phyloP scores from a whole-genome alignment of 177 flowering plant species.

The Vitis hybrid region DNA sequence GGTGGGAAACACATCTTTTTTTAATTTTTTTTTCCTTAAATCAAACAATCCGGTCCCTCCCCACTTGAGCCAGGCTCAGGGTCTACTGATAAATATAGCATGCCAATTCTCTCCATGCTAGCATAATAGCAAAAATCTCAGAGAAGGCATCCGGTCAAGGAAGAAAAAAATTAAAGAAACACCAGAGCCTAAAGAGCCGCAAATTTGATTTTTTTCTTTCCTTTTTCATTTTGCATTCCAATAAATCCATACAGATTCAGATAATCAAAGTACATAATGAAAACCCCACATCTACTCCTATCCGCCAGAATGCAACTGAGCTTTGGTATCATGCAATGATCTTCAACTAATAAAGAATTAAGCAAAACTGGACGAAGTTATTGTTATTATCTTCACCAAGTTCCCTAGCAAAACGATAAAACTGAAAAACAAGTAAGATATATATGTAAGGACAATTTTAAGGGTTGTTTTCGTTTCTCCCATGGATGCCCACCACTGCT shows the following conservation, averaged over 20 bases:
- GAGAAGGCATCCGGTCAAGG: background rate
- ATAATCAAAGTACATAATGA: background rate
- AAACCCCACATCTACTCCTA: background rate
- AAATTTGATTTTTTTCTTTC: background rate
- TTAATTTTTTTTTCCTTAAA: no score
- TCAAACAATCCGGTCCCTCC: no score
- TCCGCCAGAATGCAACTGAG: constrained; percentile 8
- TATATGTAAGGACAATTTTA: background rate
- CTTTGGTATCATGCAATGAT: constrained; percentile 9
- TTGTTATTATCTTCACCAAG: constrained; percentile 18
- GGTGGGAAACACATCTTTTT: no score
- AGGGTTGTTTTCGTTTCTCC: background rate
- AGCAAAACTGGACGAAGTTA: constrained; percentile 27
- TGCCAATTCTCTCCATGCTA: no score
- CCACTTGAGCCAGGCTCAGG: no score
- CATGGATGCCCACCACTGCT: constrained; percentile 2
- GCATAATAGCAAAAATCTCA: no score
- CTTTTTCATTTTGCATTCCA: background rate
- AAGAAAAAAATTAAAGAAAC: background rate
- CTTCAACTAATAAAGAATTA: constrained; percentile 16
- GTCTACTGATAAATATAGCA: no score
- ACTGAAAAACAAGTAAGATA: constrained; percentile 6
- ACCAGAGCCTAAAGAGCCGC: background rate
- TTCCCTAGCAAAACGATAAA: constrained; percentile 13
- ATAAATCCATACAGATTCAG: background rate